Evolutionary conservation across 495 filamentous ascomycete genomes (phyloP).

Genomic region (Sabuloglossum arenarium): DNA sequence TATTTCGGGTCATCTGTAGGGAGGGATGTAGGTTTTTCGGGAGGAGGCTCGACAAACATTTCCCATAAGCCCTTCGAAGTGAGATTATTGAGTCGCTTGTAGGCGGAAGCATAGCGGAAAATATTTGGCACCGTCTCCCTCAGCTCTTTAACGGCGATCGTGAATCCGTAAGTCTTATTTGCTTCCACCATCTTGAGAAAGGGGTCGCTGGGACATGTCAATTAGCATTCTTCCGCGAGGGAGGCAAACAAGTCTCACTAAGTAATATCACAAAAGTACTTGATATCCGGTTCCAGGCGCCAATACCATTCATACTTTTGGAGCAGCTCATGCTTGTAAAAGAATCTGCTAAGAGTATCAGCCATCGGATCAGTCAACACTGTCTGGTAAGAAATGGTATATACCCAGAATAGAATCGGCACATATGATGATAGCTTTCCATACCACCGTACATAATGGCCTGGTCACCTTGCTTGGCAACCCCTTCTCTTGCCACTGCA

Average conservation of each 20-base stretch:
- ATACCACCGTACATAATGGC: conserved; percentile 99
- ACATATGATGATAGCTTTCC: conserved; percentile 98
- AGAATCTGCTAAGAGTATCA: conserved; percentile 36
- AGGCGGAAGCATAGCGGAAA: conserved; percentile 98
- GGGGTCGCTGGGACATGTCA: conserved; percentile 47
- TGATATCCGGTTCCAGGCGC: conserved; percentile 98
- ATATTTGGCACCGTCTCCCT: conserved; percentile 97
- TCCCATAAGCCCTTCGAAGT: conserved; percentile 91
- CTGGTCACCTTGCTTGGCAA: conserved; percentile 85
- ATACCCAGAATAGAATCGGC: conserved; percentile 94
- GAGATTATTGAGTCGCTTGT: conserved; percentile 81
- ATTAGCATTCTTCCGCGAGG: conserved; percentile 5
- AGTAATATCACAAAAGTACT: conserved; percentile 99
- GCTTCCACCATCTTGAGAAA: conserved; percentile 78
- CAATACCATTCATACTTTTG: conserved; percentile 99
- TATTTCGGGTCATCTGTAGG: conserved; percentile 40
- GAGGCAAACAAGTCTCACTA: conserved; percentile 39
- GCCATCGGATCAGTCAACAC: conserved; percentile 6
- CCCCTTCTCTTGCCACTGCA: conserved; percentile 85
- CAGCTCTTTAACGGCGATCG: conserved; percentile 96
- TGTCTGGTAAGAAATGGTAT: neutral
- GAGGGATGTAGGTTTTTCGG: conserved; percentile 23
- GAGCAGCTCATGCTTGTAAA: conserved; percentile 93
- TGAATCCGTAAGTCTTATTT: conserved; percentile 98
- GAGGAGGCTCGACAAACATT: conserved; percentile 77